Evolutionary conservation across 2,329 filamentous ascomycete genomes (phyloP), one percentile per base, ranked within the genome.

Genomic region (Teratosphaeria pseudoeucalypti): DNA sequence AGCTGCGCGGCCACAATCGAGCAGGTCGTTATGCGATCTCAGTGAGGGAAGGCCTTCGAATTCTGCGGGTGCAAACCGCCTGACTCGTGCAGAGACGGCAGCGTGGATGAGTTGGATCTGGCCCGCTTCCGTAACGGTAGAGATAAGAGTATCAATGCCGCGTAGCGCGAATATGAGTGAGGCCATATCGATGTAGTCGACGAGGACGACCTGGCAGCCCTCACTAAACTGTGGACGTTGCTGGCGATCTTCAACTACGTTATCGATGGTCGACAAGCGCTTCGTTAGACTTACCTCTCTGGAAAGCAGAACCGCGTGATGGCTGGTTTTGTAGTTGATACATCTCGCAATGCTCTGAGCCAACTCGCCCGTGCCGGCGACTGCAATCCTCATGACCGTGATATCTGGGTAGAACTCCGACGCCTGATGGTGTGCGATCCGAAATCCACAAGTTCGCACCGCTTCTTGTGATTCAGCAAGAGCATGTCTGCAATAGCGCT

Each of bases 101-200:
- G 88, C 87, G 65, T 87, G 83, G 71, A 91, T 90, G 34, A 91
- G 80, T 62, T 83, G 83, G 53, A 90, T 78, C 69, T 91, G 88
- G 34, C 85, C 78, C 19, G 74, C 75, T 3, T 86, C 86, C 1
- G 81, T 82, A 55, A 91, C 83, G 1, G 87, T 91, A 1, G 87
- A 91, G 59, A 91, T 87, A 66, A 90, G 82, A 11, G 89, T 81
- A 71, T 91, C 86, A 52, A 89, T 81, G 10, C 88, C 88, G 60
- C 81, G 81, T n/a, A 92, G 80, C 9, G 82, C 81, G 70, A 85
- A 89, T 14, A 78, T 78, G 29, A 92, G 78, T 52, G 79, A 79
- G 1, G 79, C 76, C 34, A 79, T 72, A 62, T 84, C 77, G 63
- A 78, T 73, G 70, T 90, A 91, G 74, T 90, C 79, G n/a, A 90